A percentile compares a stretch with the other conserved stretches of the same genome.
Evolutionary conservation across 305 asterid species (phyloP).

Genomic region (Fraxinus latifolia): DNA sequence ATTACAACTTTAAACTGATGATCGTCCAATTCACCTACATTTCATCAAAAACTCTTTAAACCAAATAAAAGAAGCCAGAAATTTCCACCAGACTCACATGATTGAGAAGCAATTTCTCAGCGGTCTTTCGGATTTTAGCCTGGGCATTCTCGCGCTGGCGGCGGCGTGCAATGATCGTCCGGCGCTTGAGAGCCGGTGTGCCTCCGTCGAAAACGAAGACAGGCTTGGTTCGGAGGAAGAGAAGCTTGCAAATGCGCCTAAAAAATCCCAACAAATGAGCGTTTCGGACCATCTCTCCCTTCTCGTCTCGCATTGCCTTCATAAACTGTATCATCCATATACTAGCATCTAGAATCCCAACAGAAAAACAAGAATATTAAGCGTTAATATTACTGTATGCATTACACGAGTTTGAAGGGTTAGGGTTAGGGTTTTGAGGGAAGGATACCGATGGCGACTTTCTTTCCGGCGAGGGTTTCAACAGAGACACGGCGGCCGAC

Average conservation of each 20-base stretch:
- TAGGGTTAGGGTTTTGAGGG: constrained; percentile 33
- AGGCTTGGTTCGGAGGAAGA: constrained; percentile 83
- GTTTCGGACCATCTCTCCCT: constrained; percentile 92
- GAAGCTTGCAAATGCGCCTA: constrained; percentile 92
- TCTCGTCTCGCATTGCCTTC: constrained; percentile 98
- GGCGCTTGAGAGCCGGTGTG: constrained; percentile 91
- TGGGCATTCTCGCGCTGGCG: constrained; percentile 98
- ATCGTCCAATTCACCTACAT: background rate
- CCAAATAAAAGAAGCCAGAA: background rate
- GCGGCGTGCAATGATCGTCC: constrained; percentile 91
- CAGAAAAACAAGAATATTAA: background rate
- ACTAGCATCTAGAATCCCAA: constrained; percentile 66
- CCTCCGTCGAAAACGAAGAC: constrained; percentile 94
- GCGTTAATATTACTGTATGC: background rate
- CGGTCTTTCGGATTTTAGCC: constrained; percentile 91
- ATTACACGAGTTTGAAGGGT: background rate
- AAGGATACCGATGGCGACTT: constrained; percentile 75
- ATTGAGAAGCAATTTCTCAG: constrained; percentile 91
- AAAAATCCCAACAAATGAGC: constrained; percentile 88
- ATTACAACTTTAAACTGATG: background rate
- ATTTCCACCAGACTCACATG: constrained; percentile 51
- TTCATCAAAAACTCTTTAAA: background rate
- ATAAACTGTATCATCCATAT: constrained; percentile 97
- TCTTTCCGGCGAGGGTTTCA: constrained; percentile 88
- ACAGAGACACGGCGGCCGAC: constrained; percentile 99